Evolutionary conservation across 2,329 filamentous ascomycete species (phyloP).

Genomic region (Ilyonectria destructans): DNA sequence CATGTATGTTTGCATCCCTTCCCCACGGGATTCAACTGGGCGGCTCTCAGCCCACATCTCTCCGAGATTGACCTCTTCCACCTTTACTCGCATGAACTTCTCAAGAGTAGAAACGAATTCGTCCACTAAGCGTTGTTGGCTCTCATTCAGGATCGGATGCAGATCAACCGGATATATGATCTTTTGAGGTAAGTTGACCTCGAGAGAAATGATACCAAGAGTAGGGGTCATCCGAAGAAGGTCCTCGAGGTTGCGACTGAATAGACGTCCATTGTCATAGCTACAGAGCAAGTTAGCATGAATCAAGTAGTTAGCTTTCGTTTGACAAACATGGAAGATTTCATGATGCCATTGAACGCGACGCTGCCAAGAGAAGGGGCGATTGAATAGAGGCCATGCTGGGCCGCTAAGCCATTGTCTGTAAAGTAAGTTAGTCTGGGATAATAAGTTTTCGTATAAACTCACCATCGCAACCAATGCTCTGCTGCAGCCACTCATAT

Average conservation of each 20-base stretch:
- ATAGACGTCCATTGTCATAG: conserved; percentile 44
- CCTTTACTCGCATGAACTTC: conserved; percentile 37
- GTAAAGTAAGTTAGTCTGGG: conserved; percentile 40
- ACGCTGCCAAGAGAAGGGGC: conserved; percentile 37
- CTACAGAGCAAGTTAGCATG: conserved; percentile 21
- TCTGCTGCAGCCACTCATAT: conserved; percentile 61
- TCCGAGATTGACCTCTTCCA: conserved; percentile 35
- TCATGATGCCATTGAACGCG: conserved; percentile 32
- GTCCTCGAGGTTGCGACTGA: conserved; percentile 47
- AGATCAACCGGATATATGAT: conserved; percentile 51
- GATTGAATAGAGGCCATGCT: conserved; percentile 53
- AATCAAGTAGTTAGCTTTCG: not conserved
- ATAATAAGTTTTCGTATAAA: not conserved
- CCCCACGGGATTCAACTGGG: conserved; percentile 18
- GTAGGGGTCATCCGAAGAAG: conserved; percentile 43
- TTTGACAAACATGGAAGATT: conserved; percentile 43
- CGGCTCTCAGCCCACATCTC: conserved; percentile 39
- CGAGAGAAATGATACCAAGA: conserved; percentile 26
- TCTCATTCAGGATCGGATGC: conserved; percentile 5
- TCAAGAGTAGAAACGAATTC: conserved; percentile 50
- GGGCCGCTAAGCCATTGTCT: conserved; percentile 43
- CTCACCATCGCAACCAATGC: conserved; percentile 58
- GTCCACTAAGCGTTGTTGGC: conserved; percentile 30
- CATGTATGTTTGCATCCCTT: conserved; percentile 49
- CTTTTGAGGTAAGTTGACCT: conserved; percentile 27